Evolutionary conservation across 1,139 yeast genomes (phyloP).

Genomic region (Meyerozyma athensensis): DNA sequence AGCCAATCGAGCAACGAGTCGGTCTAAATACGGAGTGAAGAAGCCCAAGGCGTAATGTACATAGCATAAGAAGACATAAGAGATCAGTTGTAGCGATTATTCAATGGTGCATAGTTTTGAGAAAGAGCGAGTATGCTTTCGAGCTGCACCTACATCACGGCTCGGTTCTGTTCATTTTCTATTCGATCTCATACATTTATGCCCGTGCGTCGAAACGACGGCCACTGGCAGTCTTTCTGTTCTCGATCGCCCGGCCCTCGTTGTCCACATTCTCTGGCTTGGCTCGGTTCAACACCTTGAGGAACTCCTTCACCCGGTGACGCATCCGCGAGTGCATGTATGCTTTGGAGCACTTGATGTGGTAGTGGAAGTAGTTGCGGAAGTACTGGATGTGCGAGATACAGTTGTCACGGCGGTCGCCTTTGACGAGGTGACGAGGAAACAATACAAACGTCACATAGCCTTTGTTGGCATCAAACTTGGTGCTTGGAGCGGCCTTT

Average conservation of each 20-base stretch:
- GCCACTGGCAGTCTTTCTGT: slow-evolving; percentile 79
- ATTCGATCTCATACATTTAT: neutral
- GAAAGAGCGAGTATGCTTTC: no score
- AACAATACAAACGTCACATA: slow-evolving; percentile 74
- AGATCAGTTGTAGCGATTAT: neutral
- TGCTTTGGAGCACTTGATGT: slow-evolving; percentile 96
- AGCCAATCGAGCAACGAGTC: slow-evolving; percentile 82
- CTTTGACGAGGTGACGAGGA: slow-evolving; percentile 68
- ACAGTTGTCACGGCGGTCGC: slow-evolving; percentile 74
- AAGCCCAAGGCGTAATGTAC: slow-evolving; percentile 52
- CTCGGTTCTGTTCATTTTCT: slow-evolving; percentile 3
- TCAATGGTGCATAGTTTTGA: no score
- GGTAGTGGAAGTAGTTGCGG: slow-evolving; percentile 96
- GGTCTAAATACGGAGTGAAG: slow-evolving; percentile 93
- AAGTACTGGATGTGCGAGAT: slow-evolving; percentile 87
- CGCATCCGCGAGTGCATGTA: slow-evolving; percentile 99
- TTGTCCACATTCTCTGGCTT: slow-evolving; percentile 87
- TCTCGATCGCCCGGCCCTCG: slow-evolving; percentile 53
- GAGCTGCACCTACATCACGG: no score
- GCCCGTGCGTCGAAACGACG: slow-evolving; percentile 53
- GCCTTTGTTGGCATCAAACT: slow-evolving; percentile 55
- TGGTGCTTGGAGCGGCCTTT: slow-evolving; percentile 13
- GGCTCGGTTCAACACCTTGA: slow-evolving; percentile 94
- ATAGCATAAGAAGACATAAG: slow-evolving; percentile 6
- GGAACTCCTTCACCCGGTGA: slow-evolving; percentile 85